phyloP scores from a whole-genome alignment of 2,329 filamentous ascomycete genomes.

The Penicillium digitatum region DNA sequence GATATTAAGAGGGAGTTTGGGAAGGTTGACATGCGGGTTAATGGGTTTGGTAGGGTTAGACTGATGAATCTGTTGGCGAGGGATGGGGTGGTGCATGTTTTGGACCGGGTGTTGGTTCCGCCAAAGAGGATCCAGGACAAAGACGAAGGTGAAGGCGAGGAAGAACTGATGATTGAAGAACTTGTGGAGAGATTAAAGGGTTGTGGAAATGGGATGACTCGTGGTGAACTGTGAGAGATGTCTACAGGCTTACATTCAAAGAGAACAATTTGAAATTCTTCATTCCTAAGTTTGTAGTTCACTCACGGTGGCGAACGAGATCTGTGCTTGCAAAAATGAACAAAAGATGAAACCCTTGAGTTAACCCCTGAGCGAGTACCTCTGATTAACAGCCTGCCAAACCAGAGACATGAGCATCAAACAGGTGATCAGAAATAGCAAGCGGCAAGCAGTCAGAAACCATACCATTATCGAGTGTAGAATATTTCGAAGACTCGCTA shows the following conservation, averaged over 20 bases:
- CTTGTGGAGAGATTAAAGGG: slow-evolving; percentile 18
- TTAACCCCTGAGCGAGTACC: neutral
- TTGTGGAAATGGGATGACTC: slow-evolving; percentile 10
- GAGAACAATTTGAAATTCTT: slow-evolving; percentile 17
- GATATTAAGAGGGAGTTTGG: slow-evolving; percentile 68
- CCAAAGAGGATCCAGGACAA: slow-evolving; percentile 51
- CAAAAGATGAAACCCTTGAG: neutral
- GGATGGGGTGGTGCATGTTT: slow-evolving; percentile 79
- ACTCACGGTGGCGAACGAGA: slow-evolving; percentile 7
- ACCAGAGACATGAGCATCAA: neutral
- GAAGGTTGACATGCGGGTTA: slow-evolving; percentile 68
- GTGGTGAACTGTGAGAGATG: slow-evolving; percentile 5
- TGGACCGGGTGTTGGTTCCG: slow-evolving; percentile 70
- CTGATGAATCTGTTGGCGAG: slow-evolving; percentile 67
- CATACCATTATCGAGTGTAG: slow-evolving; percentile 2
- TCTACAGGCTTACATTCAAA: slow-evolving; percentile 1
- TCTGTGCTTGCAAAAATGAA: slow-evolving; percentile 4
- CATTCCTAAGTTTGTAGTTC: slow-evolving; percentile 24
- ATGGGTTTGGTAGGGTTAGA: slow-evolving; percentile 64
- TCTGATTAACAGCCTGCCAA: neutral
- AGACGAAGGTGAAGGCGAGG: slow-evolving; percentile 3
- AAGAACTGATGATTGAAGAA: slow-evolving; percentile 17
- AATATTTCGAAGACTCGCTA: slow-evolving; percentile 20
- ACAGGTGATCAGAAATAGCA: neutral
- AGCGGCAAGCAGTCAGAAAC: neutral